phyloP scores from a whole-genome alignment of 768 basidiomycete species.

The Amyloporia xantha region DNA sequence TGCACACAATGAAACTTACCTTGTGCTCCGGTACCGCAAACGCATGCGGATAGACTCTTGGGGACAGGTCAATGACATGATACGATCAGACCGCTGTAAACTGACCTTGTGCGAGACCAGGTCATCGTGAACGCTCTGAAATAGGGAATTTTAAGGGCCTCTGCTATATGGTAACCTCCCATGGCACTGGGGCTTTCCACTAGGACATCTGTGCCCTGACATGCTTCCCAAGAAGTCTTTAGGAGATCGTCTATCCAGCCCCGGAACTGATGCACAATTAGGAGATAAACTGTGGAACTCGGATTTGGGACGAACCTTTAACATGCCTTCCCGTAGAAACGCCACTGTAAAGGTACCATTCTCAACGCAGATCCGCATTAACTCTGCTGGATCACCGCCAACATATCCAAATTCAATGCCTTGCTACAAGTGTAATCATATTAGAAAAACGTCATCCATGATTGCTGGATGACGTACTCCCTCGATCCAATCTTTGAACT shows the following conservation, averaged over 20 bases:
- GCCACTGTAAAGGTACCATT: conserved; percentile 97
- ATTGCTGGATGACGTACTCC: no score
- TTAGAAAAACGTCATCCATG: conserved; percentile 1
- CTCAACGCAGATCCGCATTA: conserved; percentile 97
- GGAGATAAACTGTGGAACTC: neutral
- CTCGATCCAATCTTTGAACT: conserved; percentile 94
- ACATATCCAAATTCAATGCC: conserved; percentile 95
- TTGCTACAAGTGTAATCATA: conserved; percentile 42
- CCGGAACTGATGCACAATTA: conserved; percentile 58
- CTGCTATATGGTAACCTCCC: conserved; percentile 96
- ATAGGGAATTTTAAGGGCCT: conserved; percentile 89
- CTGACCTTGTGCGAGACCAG: conserved; percentile 85
- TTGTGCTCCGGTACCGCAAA: conserved; percentile 97
- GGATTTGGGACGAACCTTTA: conserved; percentile 52
- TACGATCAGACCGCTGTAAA: neutral
- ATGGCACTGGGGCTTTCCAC: conserved; percentile 96
- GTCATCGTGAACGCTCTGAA: conserved; percentile 97
- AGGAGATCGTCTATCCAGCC: conserved; percentile 97
- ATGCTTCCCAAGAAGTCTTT: conserved; percentile 93
- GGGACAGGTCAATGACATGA: neutral
- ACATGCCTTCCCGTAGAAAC: conserved; percentile 85
- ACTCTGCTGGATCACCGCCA: conserved; percentile 94
- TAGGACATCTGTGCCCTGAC: conserved; percentile 89
- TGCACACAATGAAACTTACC: no score
- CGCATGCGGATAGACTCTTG: conserved; percentile 95